Conservation (phyloP, 2,329 filamentous ascomycete genomes). For the Ceratocystis colombiana region DNA sequence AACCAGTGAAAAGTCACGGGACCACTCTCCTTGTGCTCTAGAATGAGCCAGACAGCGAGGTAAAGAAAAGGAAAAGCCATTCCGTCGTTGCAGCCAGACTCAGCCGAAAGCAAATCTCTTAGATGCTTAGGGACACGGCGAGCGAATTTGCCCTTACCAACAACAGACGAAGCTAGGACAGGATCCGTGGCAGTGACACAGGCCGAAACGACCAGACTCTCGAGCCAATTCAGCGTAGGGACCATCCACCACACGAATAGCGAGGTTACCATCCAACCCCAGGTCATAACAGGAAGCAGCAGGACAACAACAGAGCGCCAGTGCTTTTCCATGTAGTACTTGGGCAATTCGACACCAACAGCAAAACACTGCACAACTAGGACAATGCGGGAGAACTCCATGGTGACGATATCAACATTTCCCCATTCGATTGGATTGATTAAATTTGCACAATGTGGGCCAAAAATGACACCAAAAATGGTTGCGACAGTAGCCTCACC, state of each 20-base stretch:
- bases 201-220: slow-evolving; percentile 75
- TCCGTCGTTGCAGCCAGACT: slow-evolving; percentile 97
- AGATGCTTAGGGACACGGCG: slow-evolving; percentile 96
- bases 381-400: slow-evolving; percentile 82
- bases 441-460: slow-evolving; percentile 70
- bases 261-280: slow-evolving; percentile 86
- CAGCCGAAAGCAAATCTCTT: slow-evolving; percentile 84
- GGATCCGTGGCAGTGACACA: slow-evolving; percentile 97
- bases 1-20: slow-evolving; percentile 78
- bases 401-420: slow-evolving; percentile 72
- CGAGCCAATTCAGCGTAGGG: slow-evolving; percentile 70
- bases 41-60: slow-evolving; percentile 77
- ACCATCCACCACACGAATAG: slow-evolving; percentile 92
- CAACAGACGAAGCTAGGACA: slow-evolving; percentile 91
- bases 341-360: slow-evolving; percentile 80
- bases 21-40: slow-evolving; percentile 58
- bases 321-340: slow-evolving; percentile 94
- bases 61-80: slow-evolving; percentile 99
- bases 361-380: slow-evolving; percentile 89
- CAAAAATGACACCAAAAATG: slow-evolving; percentile 78
- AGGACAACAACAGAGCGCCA: slow-evolving; percentile 87
- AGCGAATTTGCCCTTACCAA: slow-evolving; percentile 97
- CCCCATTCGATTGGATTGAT: slow-evolving; percentile 71
- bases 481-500: slow-evolving; percentile 94
- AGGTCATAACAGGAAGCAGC: slow-evolving; percentile 92